phyloP scores from a whole-genome alignment of 140 eudicot species.

The Oenanthe javanica region DNA sequence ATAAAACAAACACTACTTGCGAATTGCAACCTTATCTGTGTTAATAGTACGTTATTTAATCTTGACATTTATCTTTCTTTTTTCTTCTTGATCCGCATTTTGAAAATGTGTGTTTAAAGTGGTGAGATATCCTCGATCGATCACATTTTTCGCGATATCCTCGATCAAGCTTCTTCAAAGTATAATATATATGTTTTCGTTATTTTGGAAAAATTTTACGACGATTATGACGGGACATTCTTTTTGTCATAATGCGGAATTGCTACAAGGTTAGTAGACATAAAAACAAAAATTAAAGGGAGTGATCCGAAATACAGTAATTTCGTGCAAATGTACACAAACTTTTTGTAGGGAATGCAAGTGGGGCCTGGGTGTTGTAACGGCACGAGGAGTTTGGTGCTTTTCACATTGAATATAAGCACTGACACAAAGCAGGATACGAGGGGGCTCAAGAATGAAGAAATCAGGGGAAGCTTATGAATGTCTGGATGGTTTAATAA shows the following conservation, averaged over 20 bases:
- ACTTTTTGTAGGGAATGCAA: background rate
- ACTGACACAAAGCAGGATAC: slow-evolving; percentile 5
- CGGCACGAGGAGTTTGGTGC: background rate
- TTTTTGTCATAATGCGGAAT: background rate
- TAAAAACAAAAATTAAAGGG: background rate
- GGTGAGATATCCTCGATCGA: background rate
- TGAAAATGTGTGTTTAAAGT: background rate
- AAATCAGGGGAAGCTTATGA: slow-evolving; percentile 7
- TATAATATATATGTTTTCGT: too few species aligned
- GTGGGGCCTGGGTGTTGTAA: background rate
- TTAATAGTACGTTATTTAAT: background rate
- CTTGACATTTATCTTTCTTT: background rate
- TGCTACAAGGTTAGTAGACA: background rate
- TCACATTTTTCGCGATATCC: background rate
- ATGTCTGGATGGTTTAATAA: slow-evolving; percentile 1
- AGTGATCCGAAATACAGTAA: background rate
- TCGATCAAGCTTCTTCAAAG: too few species aligned
- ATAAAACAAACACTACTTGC: slow-evolving; percentile 1
- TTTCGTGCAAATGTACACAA: background rate
- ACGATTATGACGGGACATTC: background rate
- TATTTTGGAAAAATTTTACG: background rate
- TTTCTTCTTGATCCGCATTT: background rate
- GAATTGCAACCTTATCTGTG: background rate
- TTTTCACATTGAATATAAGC: background rate
- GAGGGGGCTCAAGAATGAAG: slow-evolving; percentile 1